Evolutionary conservation across 768 basidiomycete genomes (phyloP).

Genomic region (Clavaria fumosa): DNA sequence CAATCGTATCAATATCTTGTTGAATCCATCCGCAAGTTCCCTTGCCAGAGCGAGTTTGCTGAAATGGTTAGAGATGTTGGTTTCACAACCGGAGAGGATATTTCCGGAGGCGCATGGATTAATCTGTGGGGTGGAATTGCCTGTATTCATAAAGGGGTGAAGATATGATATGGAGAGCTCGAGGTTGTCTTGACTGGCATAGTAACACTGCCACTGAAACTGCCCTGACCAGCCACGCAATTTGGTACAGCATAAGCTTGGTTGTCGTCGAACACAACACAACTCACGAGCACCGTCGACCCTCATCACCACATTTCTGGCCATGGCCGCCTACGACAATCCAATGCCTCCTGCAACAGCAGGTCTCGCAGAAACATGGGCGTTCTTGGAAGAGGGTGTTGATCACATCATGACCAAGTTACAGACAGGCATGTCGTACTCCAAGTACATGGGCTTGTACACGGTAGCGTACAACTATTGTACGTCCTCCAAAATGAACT

Average conservation of each 20-base stretch:
- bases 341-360: slow-evolving; percentile 53
- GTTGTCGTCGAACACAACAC: too few species aligned
- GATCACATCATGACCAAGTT: slow-evolving; percentile 90
- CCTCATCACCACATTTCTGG: not conserved
- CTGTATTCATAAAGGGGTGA: slow-evolving; percentile 72
- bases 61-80: slow-evolving; percentile 80
- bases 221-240: too few species aligned
- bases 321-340: slow-evolving; percentile 14
- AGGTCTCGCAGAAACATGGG: slow-evolving; percentile 77
- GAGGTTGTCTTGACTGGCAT: too few species aligned
- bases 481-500: slow-evolving; percentile 75
- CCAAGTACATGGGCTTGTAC: slow-evolving; percentile 76
- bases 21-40: slow-evolving; percentile 92
- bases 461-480: slow-evolving; percentile 98
- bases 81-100: slow-evolving; percentile 55
- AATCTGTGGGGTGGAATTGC: slow-evolving; percentile 84
- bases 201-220: too few species aligned
- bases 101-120: slow-evolving; percentile 72
- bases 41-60: slow-evolving; percentile 75
- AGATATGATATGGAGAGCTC: slow-evolving; percentile 40
- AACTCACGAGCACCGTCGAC: not conserved
- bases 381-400: slow-evolving; percentile 72
- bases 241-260: too few species aligned
- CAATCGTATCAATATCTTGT: slow-evolving; percentile 96
- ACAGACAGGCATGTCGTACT: slow-evolving; percentile 65